Evolutionary conservation across 2,329 filamentous ascomycete species (phyloP).

Genomic region (Celoporthe dispersa): DNA sequence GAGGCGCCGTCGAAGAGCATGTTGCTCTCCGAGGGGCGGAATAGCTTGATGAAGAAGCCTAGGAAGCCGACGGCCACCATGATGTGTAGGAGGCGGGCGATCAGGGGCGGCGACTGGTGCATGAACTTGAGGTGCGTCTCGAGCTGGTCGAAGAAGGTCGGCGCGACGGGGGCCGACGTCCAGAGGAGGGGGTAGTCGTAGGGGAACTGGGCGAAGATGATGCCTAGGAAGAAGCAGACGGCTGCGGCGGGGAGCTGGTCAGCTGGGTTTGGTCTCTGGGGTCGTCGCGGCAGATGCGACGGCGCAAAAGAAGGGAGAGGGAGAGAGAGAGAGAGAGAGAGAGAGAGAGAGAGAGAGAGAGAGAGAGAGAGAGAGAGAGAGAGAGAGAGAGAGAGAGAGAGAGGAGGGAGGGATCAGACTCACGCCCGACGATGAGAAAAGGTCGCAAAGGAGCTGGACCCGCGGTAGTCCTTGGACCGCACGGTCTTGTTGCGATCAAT

Average conservation of each 20-base stretch:
- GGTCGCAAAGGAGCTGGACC: conserved; percentile 81
- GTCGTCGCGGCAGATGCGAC: background rate
- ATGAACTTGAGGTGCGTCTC: conserved; percentile 91
- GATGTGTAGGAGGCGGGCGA: conserved; percentile 92
- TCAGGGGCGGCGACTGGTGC: conserved; percentile 88
- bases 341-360: too few relatives aligned
- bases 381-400: background rate
- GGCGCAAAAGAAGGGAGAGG: conserved; percentile 19
- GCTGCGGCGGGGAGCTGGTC: conserved; percentile 50
- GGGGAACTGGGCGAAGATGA: conserved; percentile 94
- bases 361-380: too few relatives aligned
- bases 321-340: too few relatives aligned
- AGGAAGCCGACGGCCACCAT: conserved; percentile 84
- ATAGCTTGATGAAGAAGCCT: conserved; percentile 92
- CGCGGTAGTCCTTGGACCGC: conserved; percentile 60
- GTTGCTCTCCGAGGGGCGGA: conserved; percentile 91
- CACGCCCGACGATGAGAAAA: conserved; percentile 98
- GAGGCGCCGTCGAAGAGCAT: conserved; percentile 90
- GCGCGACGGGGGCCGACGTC: conserved; percentile 67
- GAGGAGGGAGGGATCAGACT: conserved; percentile 44
- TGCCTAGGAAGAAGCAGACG: conserved; percentile 96
- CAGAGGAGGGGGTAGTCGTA: conserved; percentile 94
- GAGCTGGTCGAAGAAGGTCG: conserved; percentile 78
- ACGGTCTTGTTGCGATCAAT: conserved; percentile 62
- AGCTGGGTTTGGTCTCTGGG: conserved; percentile 20